Evolutionary conservation across 2,329 filamentous ascomycete species (phyloP), one percentile per base, ranked within the genome.

Genomic region (Trichoderma sp.): DNA sequence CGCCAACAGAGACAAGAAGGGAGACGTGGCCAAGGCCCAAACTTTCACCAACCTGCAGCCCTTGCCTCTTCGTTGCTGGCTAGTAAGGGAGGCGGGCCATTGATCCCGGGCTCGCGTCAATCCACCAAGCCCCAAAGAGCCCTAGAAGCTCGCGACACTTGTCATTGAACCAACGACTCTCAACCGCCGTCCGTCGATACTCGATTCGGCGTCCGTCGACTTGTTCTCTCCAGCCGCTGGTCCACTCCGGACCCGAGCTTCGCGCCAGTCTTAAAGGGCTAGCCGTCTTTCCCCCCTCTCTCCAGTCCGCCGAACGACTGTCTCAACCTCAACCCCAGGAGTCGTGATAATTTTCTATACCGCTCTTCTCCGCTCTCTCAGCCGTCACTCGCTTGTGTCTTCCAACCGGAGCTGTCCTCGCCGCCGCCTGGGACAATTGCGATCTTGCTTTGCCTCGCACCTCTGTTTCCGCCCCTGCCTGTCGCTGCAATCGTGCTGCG

Each of bases 91-190:
- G 44, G 44, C 51, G 52, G 55, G 63, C 54, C 56, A 50, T 51
- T 50, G 21, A 63, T 65, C 63, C 50, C 30, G 47, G 63, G 48
- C 58, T 59, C 39, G 43, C 58, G 50, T 44, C 63, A 62, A 55
- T 58, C 57, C 63, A 17, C 45, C 54, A 44, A 51, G 28, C 47
- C 57, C 63, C 58, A 45, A 55, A 62, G 51, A 56, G 43, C 43
- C 63, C 63, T 63, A 50, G 47, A 43, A 55, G 57, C 63, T 65
- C 63, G 57, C 50, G 63, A 50, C 63, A 62, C 48, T 19, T 43
- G 63, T 50, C 58, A 56, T 56, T 48, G 43, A 45, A 14, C 63
- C 63, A 65, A 65, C 63, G 57, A 47, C 58, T 60, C 61, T 50
- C 28, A 50, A 57, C 61, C 44, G 44, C 15, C 26, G 43, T 57